phyloP scores from a whole-genome alignment of 208 protist species.

The Crithidia expoeki region DNA sequence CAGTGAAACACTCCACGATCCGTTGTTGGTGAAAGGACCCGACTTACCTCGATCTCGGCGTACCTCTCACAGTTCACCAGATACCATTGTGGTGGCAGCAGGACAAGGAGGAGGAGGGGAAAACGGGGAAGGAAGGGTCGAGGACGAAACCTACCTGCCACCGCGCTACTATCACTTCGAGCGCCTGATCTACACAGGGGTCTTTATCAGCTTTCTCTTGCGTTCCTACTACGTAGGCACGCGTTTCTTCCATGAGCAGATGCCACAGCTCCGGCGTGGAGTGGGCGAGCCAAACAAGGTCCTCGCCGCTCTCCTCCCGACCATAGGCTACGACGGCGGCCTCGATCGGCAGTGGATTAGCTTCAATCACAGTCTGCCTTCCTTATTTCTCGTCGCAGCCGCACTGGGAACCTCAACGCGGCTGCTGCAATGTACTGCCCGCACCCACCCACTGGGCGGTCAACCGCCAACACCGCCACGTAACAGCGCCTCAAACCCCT shows the following conservation, averaged over 20 bases:
- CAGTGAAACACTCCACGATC: background rate
- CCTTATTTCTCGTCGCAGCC: constrained; percentile 16
- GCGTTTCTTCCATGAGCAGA: constrained; percentile 5
- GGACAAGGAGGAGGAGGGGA: no score
- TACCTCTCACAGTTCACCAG: background rate
- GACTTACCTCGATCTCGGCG: background rate
- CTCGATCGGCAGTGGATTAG: constrained; percentile 31
- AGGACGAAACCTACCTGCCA: constrained; percentile 7
- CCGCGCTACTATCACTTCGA: constrained; percentile 10
- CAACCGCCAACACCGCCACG: background rate
- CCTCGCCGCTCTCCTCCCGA: constrained; percentile 9
- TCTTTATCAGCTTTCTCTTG: constrained; percentile 17
- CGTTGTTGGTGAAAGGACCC: background rate
- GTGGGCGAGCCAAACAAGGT: constrained; percentile 5
- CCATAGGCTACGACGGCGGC: constrained; percentile 26
- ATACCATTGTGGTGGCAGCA: no score
- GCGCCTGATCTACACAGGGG: constrained; percentile 7
- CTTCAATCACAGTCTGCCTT: constrained; percentile 25
- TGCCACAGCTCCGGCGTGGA: constrained; percentile 4
- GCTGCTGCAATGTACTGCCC: background rate
- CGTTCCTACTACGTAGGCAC: constrained; percentile 19
- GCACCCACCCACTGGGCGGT: background rate
- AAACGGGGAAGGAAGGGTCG: background rate
- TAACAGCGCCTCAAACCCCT: no score
- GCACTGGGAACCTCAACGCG: constrained; percentile 16